Evolutionary conservation across 352 stramenopile genomes (phyloP).

Genomic region (Globisporangium viniferum): DNA sequence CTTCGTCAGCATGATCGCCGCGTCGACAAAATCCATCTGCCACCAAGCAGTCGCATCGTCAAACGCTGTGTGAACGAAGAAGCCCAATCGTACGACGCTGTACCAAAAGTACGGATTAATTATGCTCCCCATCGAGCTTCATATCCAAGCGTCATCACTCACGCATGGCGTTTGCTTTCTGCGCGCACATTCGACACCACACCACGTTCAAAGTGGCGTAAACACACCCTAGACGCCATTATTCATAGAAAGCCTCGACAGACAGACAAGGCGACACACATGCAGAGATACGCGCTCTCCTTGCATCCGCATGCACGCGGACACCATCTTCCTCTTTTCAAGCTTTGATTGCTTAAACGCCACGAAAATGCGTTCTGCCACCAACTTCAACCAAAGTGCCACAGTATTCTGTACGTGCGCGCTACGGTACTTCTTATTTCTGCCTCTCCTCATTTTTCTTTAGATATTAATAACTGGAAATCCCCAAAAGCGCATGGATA

Average conservation of each 20-base stretch:
- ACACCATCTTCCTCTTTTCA: not conserved
- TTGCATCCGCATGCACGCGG: not conserved
- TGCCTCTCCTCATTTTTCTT: not conserved
- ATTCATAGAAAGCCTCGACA: not conserved
- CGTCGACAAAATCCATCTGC: not conserved
- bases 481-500: not conserved
- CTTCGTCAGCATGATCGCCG: not conserved
- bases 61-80: not conserved
- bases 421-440: no score
- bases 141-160: not conserved
- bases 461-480: not conserved
- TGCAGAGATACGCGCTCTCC: not conserved
- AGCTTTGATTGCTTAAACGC: not conserved
- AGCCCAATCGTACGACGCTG: not conserved
- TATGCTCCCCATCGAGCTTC: not conserved
- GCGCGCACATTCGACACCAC: not conserved
- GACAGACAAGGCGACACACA: not conserved
- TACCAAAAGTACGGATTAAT: not conserved
- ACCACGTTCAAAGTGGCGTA: not conserved
- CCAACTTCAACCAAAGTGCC: not conserved
- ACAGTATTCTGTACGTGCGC: not conserved
- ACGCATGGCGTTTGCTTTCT: not conserved
- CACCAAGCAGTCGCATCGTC: not conserved
- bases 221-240: not conserved
- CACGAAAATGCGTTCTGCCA: not conserved